Percentiles rank a stretch among this genome's conserved stretches.
Conservation (phyloP, 2,329 filamentous ascomycete genomes). For the Aspergillus pseudotamarii region DNA sequence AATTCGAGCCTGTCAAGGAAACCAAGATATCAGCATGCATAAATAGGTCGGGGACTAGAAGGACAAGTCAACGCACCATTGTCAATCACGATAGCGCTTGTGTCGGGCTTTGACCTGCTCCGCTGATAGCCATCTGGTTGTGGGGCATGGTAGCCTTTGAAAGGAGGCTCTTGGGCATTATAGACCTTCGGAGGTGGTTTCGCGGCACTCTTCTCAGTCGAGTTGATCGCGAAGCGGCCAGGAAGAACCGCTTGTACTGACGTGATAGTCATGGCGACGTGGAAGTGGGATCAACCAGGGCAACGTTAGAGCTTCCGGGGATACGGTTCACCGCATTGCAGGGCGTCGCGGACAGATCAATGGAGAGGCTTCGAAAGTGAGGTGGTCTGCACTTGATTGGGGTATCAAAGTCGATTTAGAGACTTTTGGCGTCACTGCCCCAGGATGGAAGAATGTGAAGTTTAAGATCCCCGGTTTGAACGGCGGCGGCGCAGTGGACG, state of each 20-base stretch:
- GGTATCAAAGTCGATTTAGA: background rate
- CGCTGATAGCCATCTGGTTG: constrained; percentile 70
- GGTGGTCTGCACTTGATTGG: background rate
- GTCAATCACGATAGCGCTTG: constrained; percentile 90
- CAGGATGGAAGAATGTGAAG: constrained; percentile 10
- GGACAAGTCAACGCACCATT: constrained; percentile 68
- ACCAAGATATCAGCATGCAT: constrained; percentile 3
- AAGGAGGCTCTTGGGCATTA: constrained; percentile 61
- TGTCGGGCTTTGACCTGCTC: constrained; percentile 61
- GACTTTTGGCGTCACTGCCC: constrained; percentile 6
- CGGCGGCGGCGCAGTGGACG: constrained; percentile 18
- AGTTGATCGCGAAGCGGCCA: constrained; percentile 43
- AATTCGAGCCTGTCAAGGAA: constrained; percentile 71
- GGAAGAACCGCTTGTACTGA: constrained; percentile 41
- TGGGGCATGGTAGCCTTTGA: constrained; percentile 60
- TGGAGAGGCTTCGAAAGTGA: background rate
- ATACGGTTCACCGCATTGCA: constrained; percentile 25
- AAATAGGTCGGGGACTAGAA: background rate
- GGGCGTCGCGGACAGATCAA: constrained; percentile 8
- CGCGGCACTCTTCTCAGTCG: constrained; percentile 51
- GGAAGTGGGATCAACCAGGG: constrained; percentile 25
- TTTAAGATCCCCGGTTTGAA: constrained; percentile 16
- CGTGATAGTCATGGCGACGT: constrained; percentile 47
- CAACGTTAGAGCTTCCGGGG: constrained; percentile 22
- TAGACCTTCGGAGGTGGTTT: constrained; percentile 60